phyloP scores from a whole-genome alignment of 2,329 filamentous ascomycete genomes.

The Bipolaris cookei region DNA sequence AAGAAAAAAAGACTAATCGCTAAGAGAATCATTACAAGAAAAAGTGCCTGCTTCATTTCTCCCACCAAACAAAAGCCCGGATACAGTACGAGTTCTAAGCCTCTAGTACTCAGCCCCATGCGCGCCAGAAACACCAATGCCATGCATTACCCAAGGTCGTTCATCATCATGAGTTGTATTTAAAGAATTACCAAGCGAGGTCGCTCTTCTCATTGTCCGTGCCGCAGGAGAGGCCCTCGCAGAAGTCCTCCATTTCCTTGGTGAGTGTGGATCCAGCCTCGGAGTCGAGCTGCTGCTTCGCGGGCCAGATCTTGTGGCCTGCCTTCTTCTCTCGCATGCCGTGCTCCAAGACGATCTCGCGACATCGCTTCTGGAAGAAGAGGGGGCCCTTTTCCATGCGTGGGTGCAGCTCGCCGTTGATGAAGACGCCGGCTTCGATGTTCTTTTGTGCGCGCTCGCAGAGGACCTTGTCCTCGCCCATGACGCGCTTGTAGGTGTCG shows the following conservation, averaged over 20 bases:
- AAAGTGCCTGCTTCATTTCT: not conserved
- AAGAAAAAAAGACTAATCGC: constrained; percentile 7
- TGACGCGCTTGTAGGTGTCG: constrained; percentile 67
- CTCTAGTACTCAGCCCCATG: constrained; percentile 17
- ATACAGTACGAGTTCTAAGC: constrained; percentile 24
- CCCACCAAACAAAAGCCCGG: too few species aligned
- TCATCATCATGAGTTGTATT: not conserved
- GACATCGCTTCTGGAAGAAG: constrained; percentile 62
- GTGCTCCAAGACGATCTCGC: constrained; percentile 58
- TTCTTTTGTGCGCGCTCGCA: constrained; percentile 67
- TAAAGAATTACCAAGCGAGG: constrained; percentile 28
- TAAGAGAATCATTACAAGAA: constrained; percentile 11
- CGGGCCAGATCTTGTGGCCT: constrained; percentile 61
- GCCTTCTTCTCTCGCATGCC: constrained; percentile 55
- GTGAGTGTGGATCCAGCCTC: constrained; percentile 26
- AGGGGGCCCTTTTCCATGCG: constrained; percentile 65
- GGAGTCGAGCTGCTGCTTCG: constrained; percentile 44
- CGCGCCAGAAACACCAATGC: constrained; percentile 28
- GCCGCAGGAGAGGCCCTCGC: constrained; percentile 35
- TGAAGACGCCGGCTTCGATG: constrained; percentile 65
- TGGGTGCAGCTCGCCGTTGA: constrained; percentile 69
- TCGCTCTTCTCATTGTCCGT: constrained; percentile 38
- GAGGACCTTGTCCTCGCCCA: constrained; percentile 69
- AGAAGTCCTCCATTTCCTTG: constrained; percentile 39
- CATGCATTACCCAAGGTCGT: constrained; percentile 13